Base-by-base conservation (phyloP, 2,329 filamentous ascomycete genomes). In the Penicillium expansum region DNA sequence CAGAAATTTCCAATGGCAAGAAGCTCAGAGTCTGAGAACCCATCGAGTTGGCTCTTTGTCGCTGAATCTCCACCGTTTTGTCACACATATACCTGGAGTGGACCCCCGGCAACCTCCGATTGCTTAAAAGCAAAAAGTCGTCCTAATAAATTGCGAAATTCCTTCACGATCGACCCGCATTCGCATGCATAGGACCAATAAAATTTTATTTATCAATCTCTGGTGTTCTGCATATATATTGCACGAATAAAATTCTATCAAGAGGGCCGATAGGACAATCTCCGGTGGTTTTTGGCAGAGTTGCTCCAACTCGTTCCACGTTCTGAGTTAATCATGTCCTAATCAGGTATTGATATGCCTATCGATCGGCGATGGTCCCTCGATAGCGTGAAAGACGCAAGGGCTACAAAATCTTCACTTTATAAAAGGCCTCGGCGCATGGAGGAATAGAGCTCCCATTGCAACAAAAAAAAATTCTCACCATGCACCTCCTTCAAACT, bases 401-500 rank as follows among this genome's bases (percentile, higher is more conserved):
- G 39, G 20, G 20, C 2, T 5, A 38, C 35, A 47, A 38, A 56
- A 29, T 56, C 42, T 52, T 41, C 48, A 43, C 33, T 11, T 9
- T 37, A 24, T 47, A 52, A 47, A 44, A 47, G 27, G 16, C 29
- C 4, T 20, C 4, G 35, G 16, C 16, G 1, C 14, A 20, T 20
- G 20, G 22, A 43, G 30, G 37, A 18, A 41, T 18, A 10, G 10
- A 43, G 5, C n/a, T n/a, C n/a, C n/a, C n/a, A n/a, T n/a, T n/a
- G n/a, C n/a, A n/a, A n/a, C n/a, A n/a, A n/a, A n/a, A n/a, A n/a
- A n/a, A n/a, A n/a, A n/a, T n/a, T n/a, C n/a, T n/a, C 56, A 44
- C 38, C 14, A 65, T 66, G 64, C 41, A 39, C n/a, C 55, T 53
- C 16, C 33, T 54, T 29, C 52, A 43, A 32, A 49, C 50, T 29